Conservation (phyloP, 192 early-diverging fungal species). For the Rhizoclosmatium sp. region DNA sequence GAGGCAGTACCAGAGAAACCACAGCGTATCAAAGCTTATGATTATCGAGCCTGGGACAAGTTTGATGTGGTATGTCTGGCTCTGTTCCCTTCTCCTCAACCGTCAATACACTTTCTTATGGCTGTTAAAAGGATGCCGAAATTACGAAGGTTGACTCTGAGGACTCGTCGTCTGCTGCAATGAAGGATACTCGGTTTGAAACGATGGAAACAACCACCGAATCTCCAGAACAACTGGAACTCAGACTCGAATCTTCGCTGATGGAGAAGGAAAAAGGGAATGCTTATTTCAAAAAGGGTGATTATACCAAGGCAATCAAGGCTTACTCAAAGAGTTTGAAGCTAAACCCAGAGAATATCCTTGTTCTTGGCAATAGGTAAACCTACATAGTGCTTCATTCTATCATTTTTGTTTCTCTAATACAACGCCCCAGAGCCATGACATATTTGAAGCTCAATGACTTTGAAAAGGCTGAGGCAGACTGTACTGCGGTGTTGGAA, state of each 20-base stretch:
- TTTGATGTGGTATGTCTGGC: conserved; percentile 48
- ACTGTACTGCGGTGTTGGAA: conserved; percentile 67
- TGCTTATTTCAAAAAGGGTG: conserved; percentile 56
- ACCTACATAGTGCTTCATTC: neutral
- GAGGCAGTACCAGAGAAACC: neutral
- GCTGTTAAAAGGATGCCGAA: neutral
- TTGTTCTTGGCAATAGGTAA: conserved; percentile 9
- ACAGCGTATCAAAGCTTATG: conserved; percentile 11
- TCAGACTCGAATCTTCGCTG: conserved; percentile 45
- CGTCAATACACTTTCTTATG: conserved; percentile 16
- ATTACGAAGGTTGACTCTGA: neutral
- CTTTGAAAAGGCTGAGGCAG: conserved; percentile 70
- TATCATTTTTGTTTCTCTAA: neutral
- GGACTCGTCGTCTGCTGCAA: neutral
- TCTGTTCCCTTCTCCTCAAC: neutral
- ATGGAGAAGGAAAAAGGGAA: conserved; percentile 67
- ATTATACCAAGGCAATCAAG: conserved; percentile 49
- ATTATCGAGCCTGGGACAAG: conserved; percentile 56
- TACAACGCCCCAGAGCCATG: conserved; percentile 67
- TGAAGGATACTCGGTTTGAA: neutral
- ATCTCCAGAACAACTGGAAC: conserved; percentile 14
- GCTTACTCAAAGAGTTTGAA: conserved; percentile 66
- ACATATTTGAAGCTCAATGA: conserved; percentile 76
- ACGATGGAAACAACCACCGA: conserved; percentile 11
- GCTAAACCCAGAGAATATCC: conserved; percentile 64